Evolutionary conservation across 2,329 filamentous ascomycete species (phyloP).

Genomic region (Trichoderma sp.): DNA sequence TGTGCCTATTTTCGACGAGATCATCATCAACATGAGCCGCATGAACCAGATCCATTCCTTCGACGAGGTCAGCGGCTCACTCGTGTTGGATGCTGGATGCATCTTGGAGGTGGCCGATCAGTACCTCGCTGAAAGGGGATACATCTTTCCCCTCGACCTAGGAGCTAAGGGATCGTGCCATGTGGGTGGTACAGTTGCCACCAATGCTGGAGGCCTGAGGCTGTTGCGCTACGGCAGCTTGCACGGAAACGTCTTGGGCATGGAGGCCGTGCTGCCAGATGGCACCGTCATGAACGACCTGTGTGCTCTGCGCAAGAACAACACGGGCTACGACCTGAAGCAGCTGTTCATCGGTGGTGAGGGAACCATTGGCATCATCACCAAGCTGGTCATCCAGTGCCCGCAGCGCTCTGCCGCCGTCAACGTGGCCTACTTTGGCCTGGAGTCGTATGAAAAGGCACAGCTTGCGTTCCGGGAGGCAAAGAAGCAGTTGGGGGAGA

Average conservation of each 20-base stretch:
- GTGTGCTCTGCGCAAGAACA: constrained; percentile 90
- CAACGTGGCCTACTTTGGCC: constrained; percentile 92
- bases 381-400: constrained; percentile 84
- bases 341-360: constrained; percentile 96
- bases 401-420: constrained; percentile 84
- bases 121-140: constrained; percentile 76
- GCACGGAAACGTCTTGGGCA: constrained; percentile 87
- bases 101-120: constrained; percentile 88
- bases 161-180: constrained; percentile 97
- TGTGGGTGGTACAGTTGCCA: constrained; percentile 92
- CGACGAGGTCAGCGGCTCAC: constrained; percentile 85
- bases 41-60: constrained; percentile 93
- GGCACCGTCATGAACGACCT: constrained; percentile 91
- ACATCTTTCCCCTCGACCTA: constrained; percentile 96
- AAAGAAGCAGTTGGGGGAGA: constrained; percentile 88
- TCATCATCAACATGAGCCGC: constrained; percentile 84
- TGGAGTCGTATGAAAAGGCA: constrained; percentile 87
- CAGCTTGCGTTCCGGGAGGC: constrained; percentile 85
- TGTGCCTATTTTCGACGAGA: constrained; percentile 97
- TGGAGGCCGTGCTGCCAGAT: constrained; percentile 92
- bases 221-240: constrained; percentile 91
- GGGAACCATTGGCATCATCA: constrained; percentile 93
- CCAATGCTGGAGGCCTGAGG: constrained; percentile 90
- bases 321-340: constrained; percentile 97
- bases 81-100: constrained; percentile 88